A percentile compares a stretch with the other conserved stretches of the same genome.
Evolutionary conservation across 2,329 filamentous ascomycete species (phyloP).

Genomic region (Lasiodiplodia citricola): DNA sequence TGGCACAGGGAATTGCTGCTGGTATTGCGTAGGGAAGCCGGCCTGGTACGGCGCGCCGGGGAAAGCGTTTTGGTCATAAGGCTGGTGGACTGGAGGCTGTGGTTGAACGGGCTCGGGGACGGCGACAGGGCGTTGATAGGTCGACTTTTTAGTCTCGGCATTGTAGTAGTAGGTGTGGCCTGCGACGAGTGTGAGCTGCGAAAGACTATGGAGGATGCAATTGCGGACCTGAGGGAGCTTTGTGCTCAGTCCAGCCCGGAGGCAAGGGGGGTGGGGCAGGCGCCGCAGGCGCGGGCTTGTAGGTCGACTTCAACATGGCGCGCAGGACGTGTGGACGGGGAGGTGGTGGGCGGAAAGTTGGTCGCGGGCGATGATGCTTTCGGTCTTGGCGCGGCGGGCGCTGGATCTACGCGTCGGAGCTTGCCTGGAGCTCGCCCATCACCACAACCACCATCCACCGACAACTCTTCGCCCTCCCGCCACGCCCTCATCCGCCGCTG

Average conservation of each 20-base stretch:
- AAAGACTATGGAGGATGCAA: slow-evolving; percentile 28
- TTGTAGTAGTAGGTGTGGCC: slow-evolving; percentile 92
- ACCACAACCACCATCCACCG: slow-evolving; percentile 29
- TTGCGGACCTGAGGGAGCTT: slow-evolving; percentile 71
- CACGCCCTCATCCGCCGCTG: slow-evolving; percentile 27
- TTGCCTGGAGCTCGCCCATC: slow-evolving; percentile 41
- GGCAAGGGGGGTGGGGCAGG: slow-evolving; percentile 64
- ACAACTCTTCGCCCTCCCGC: slow-evolving; percentile 32
- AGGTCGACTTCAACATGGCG: slow-evolving; percentile 77
- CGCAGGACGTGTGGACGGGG: slow-evolving; percentile 25
- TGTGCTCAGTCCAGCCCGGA: slow-evolving; percentile 91
- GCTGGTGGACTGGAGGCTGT: slow-evolving; percentile 7
- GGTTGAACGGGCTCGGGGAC: slow-evolving; percentile 31
- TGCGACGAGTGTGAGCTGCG: slow-evolving; percentile 29
- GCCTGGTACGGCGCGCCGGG: slow-evolving; percentile 41
- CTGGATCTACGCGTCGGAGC: slow-evolving; percentile 27
- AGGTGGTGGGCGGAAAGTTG: slow-evolving; percentile 33
- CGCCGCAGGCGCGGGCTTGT: slow-evolving; percentile 61
- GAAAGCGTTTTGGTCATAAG: slow-evolving; percentile 3
- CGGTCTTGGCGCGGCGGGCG: slow-evolving; percentile 26
- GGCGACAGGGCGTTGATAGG: slow-evolving; percentile 73
- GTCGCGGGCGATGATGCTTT: slow-evolving; percentile 39
- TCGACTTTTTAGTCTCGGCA: slow-evolving; percentile 79
- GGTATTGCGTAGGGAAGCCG: slow-evolving; percentile 56
- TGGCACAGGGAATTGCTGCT: slow-evolving; percentile 30